Percentiles rank a stretch among this genome's conserved stretches.
phyloP scores from a whole-genome alignment of 805 yeast species.

The Dipodascopsis uninucleata region DNA sequence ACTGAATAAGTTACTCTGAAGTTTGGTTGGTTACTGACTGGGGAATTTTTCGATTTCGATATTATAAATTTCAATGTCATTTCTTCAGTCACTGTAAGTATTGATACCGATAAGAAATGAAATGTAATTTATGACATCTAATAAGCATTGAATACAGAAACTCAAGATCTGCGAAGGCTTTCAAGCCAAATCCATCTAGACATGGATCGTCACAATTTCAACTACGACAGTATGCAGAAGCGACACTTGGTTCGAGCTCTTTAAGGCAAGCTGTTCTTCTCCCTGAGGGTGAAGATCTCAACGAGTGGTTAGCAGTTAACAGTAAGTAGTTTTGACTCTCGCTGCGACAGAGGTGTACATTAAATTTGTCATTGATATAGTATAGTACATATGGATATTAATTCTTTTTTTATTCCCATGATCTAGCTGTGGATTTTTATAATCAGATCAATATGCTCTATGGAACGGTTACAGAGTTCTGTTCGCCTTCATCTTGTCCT shows the following conservation, averaged over 20 bases:
- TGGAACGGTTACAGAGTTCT: constrained; percentile 92
- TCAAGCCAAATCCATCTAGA: constrained; percentile 35
- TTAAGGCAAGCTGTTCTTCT: constrained; percentile 88
- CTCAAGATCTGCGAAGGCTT: constrained; percentile 27
- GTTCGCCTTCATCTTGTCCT: constrained; percentile 93
- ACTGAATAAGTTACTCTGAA: too few relatives aligned
- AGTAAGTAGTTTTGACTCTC: constrained; percentile 22
- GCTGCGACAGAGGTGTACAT: background rate
- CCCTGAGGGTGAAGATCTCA: constrained; percentile 86
- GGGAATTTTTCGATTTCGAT: too few relatives aligned
- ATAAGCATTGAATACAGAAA: constrained; percentile 2
- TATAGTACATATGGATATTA: background rate
- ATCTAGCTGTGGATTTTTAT: constrained; percentile 82
- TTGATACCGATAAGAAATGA: background rate
- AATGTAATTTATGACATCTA: background rate
- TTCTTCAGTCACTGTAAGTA: constrained; percentile 19
- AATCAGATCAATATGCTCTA: constrained; percentile 95
- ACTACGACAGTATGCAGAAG: constrained; percentile 83
- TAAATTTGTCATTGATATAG: too few relatives aligned
- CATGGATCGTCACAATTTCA: constrained; percentile 36
- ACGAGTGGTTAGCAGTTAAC: constrained; percentile 96
- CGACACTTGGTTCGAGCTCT: constrained; percentile 89
- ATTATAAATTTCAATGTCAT: constrained; percentile 19
- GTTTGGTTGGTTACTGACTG: too few relatives aligned
- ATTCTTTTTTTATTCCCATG: background rate